These are phyloP conservation scores for Suillus discolor DNA, from an alignment of 768 basidiomycete genomes.

Conservation along the genomic window DNA sequence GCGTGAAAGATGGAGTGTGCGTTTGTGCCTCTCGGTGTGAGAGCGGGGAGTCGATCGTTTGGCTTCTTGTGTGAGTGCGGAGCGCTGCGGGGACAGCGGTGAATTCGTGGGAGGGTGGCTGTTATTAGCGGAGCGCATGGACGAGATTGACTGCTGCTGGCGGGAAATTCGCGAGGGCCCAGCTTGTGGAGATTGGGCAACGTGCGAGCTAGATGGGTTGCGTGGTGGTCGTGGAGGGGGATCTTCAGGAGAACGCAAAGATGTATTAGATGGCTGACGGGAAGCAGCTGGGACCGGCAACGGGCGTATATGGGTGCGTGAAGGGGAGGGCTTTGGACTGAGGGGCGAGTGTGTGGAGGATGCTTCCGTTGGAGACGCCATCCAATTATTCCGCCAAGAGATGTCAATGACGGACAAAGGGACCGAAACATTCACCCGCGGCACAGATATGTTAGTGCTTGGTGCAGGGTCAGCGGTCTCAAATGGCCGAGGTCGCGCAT, in stretches of 20 bases:
- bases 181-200: neutral
- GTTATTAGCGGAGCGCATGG: constrained; percentile 1
- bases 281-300: constrained; percentile 1
- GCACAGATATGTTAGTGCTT: constrained; percentile 1
- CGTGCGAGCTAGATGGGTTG: neutral
- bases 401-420: constrained; percentile 8
- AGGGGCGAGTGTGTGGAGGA: constrained; percentile 3
- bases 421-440: neutral
- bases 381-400: constrained; percentile 9
- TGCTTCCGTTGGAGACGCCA: constrained; percentile 4
- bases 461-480: constrained; percentile 16
- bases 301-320: neutral
- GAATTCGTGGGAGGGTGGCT: neutral
- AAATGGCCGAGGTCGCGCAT: constrained; percentile 30
- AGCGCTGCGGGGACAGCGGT: neutral
- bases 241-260: constrained; percentile 7
- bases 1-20: constrained; percentile 19
- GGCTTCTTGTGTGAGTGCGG: neutral
- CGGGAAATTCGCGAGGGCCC: constrained; percentile 4
- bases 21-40: constrained; percentile 17
- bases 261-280: constrained; percentile 9
- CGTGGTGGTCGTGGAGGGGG: constrained; percentile 5
- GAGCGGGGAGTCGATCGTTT: constrained; percentile 1
- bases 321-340: constrained; percentile 2
- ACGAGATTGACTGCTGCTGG: constrained; percentile 8